Evolutionary conservation across 2,329 filamentous ascomycete genomes (phyloP).

Genomic region (Aspergillus ochraceus): DNA sequence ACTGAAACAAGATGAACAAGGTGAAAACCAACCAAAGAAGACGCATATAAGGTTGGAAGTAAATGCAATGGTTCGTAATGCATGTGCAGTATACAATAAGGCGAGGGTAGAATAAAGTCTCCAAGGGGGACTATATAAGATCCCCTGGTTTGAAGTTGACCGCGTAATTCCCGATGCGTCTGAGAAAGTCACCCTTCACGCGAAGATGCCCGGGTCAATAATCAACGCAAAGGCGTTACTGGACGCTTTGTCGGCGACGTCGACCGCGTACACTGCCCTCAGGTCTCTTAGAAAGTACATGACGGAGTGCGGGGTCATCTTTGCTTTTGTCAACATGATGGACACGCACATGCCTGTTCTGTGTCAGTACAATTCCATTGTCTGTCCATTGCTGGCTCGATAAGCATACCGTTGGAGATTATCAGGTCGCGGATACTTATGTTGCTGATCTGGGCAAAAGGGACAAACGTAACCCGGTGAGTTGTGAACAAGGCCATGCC

Average conservation of each 20-base stretch:
- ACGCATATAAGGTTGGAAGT: conserved; percentile 1
- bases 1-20: not conserved
- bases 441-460: conserved; percentile 90
- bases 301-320: conserved; percentile 76
- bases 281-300: conserved; percentile 81
- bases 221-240: conserved; percentile 4
- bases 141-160: conserved; percentile 1
- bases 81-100: conserved; percentile 2
- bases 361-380: conserved; percentile 4
- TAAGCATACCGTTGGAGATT: conserved; percentile 80
- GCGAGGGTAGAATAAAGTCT: not conserved
- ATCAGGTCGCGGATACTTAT: conserved; percentile 91
- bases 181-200: conserved; percentile 7
- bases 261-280: conserved; percentile 82
- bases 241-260: conserved; percentile 58
- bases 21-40: not conserved
- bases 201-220: not conserved
- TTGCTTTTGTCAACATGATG: conserved; percentile 89
- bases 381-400: not conserved
- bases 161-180: conserved; percentile 6
- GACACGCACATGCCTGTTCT: conserved; percentile 79
- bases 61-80: not conserved
- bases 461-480: conserved; percentile 95
- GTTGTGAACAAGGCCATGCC: conserved; percentile 85
- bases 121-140: not conserved